Evolutionary conservation across 129 eudicot species (phyloP).

Genomic region (Rutidosis leptorrhynchoides): DNA sequence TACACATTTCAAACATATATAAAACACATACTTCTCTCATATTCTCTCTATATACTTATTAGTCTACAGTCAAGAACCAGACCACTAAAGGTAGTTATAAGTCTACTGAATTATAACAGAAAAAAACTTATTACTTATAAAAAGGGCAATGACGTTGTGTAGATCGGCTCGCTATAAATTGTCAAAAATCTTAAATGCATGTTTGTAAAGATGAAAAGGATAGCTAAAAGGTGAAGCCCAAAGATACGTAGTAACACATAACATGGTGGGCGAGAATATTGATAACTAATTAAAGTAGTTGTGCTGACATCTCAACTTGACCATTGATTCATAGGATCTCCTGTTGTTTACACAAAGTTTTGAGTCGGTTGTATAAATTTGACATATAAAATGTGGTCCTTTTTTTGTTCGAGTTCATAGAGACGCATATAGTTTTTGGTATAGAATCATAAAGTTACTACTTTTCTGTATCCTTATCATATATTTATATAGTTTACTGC

Average conservation of each 20-base stretch:
- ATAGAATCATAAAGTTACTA: background rate
- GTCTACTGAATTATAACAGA: too few species aligned
- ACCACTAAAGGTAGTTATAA: too few species aligned
- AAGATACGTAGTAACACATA: constrained; percentile 28
- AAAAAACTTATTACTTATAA: too few species aligned
- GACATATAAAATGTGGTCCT: background rate
- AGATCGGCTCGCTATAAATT: background rate
- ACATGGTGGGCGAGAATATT: constrained; percentile 31
- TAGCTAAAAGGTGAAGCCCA: constrained; percentile 6
- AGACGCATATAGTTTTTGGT: background rate
- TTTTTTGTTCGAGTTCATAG: background rate
- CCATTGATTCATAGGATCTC: constrained; percentile 2
- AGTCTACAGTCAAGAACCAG: too few species aligned
- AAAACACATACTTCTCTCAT: too few species aligned
- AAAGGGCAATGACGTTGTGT: background rate
- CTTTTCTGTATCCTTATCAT: background rate
- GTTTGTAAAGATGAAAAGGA: constrained; percentile 25
- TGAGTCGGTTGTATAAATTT: background rate
- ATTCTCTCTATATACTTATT: too few species aligned
- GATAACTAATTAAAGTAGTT: constrained; percentile 24
- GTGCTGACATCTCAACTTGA: constrained; percentile 15
- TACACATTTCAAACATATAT: too few species aligned
- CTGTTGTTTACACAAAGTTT: background rate
- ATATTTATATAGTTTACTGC: background rate
- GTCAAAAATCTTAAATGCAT: constrained; percentile 5